These are phyloP conservation scores for Hyaloperonospora arabidopsidis DNA, from an alignment of 352 stramenopile species.

Conservation along the genomic window DNA sequence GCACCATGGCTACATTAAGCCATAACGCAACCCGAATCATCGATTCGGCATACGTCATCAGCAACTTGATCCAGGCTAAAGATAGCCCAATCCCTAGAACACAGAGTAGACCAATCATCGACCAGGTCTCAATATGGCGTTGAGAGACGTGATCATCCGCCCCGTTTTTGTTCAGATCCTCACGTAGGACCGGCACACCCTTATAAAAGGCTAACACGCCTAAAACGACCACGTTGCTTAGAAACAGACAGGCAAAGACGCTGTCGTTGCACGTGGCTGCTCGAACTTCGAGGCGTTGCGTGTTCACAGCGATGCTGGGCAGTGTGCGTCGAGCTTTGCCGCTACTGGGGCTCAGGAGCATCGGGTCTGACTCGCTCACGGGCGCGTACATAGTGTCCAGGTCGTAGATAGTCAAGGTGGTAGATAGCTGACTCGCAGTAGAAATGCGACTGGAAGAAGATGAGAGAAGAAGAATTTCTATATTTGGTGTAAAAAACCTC, in stretches of 20 bases:
- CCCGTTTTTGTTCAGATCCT: conserved; percentile 27
- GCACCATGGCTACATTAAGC: conserved; percentile 68
- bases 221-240: conserved; percentile 52
- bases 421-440: too few species aligned
- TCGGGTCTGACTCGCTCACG: conserved; percentile 65
- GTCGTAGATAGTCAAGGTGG: too few species aligned
- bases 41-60: conserved; percentile 62
- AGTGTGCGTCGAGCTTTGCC: conserved; percentile 27
- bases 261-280: conserved; percentile 65
- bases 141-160: conserved; percentile 19
- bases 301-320: conserved; percentile 33
- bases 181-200: conserved; percentile 46
- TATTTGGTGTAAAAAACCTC: too few species aligned
- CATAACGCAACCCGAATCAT: conserved; percentile 80
- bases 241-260: conserved; percentile 65
- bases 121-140: conserved; percentile 46
- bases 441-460: conserved; percentile 8
- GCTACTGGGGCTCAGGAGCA: conserved; percentile 45
- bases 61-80: conserved; percentile 64
- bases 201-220: conserved; percentile 60
- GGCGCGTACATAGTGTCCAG: conserved; percentile 60
- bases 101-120: conserved; percentile 44
- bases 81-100: conserved; percentile 47
- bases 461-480: neutral
- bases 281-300: conserved; percentile 50